phyloP scores from a whole-genome alignment of 2,329 filamentous ascomycete species.

The Fusarium cyanostomum region DNA sequence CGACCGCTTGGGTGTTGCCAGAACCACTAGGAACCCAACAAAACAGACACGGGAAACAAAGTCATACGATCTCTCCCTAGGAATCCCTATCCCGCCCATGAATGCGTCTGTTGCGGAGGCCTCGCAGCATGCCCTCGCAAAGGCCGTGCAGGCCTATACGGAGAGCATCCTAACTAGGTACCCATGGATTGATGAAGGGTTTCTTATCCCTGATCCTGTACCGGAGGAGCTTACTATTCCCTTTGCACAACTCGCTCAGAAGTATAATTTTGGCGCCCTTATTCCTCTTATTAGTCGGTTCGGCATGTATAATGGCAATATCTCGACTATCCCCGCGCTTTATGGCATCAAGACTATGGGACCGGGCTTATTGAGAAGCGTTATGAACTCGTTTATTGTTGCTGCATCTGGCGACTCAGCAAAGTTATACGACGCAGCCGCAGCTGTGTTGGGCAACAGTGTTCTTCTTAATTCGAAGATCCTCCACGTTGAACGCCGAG shows the following conservation, averaged over 20 bases:
- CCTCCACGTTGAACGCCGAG: neutral
- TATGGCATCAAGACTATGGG: slow-evolving; percentile 37
- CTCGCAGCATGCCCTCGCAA: neutral
- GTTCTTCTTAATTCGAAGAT: slow-evolving; percentile 21
- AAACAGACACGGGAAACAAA: neutral
- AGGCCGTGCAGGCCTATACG: slow-evolving; percentile 13
- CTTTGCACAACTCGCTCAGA: slow-evolving; percentile 27
- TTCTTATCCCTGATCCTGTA: slow-evolving; percentile 21
- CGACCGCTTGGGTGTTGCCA: slow-evolving; percentile 14
- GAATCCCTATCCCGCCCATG: slow-evolving; percentile 25
- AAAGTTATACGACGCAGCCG: slow-evolving; percentile 24
- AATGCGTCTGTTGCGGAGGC: neutral
- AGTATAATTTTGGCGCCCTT: slow-evolving; percentile 27
- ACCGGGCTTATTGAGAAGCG: slow-evolving; percentile 15
- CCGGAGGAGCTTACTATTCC: slow-evolving; percentile 30
- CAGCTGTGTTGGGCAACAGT: neutral
- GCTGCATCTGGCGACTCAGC: slow-evolving; percentile 17
- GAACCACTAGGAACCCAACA: neutral
- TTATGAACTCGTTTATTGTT: slow-evolving; percentile 12
- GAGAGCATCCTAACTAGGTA: slow-evolving; percentile 27
- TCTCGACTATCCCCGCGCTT: slow-evolving; percentile 21
- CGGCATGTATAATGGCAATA: slow-evolving; percentile 33
- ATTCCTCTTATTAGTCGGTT: slow-evolving; percentile 22
- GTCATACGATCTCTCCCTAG: slow-evolving; percentile 29
- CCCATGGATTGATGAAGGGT: slow-evolving; percentile 36